Evolutionary conservation across 805 yeast genomes (phyloP).

Genomic region (Torulaspora delbrueckii): DNA sequence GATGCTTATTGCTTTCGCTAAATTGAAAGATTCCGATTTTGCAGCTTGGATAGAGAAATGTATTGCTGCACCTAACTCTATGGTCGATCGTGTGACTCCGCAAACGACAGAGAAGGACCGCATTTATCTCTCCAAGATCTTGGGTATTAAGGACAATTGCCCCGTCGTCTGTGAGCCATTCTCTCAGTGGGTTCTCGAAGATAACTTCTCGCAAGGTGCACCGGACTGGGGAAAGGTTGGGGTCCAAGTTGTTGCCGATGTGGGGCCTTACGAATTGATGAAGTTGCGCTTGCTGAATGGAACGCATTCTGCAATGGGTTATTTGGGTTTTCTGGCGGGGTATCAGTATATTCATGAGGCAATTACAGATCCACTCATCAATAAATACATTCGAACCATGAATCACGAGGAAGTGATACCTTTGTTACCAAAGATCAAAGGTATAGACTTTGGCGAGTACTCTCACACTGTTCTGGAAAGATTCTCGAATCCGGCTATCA

Average conservation of each 20-base stretch:
- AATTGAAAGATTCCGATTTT: conserved; percentile 2
- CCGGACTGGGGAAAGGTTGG: conserved; percentile 9
- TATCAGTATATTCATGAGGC: conserved; percentile 9
- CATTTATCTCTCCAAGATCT: not conserved
- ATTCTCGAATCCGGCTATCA: conserved; percentile 9
- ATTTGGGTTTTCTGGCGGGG: conserved; percentile 9
- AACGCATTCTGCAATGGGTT: conserved; percentile 9
- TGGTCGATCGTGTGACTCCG: conserved; percentile 14
- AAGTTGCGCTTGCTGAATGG: conserved; percentile 10
- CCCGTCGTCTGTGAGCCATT: conserved; percentile 10
- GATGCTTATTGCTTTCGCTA: conserved; percentile 6
- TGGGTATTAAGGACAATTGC: conserved; percentile 8
- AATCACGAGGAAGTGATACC: conserved; percentile 9
- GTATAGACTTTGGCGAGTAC: conserved; percentile 8
- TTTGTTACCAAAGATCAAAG: conserved; percentile 4
- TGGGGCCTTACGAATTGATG: conserved; percentile 10
- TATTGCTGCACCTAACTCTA: conserved; percentile 8
- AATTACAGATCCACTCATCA: conserved; percentile 6
- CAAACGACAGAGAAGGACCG: conserved; percentile 6
- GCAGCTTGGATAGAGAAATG: conserved; percentile 6
- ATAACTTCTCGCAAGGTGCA: conserved; percentile 6
- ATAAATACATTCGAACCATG: conserved; percentile 7
- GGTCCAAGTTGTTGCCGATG: conserved; percentile 9
- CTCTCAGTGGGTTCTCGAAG: conserved; percentile 11
- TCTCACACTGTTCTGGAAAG: conserved; percentile 7